Conservation (phyloP, 2,329 filamentous ascomycete species). For the Juglanconis juglandina region DNA sequence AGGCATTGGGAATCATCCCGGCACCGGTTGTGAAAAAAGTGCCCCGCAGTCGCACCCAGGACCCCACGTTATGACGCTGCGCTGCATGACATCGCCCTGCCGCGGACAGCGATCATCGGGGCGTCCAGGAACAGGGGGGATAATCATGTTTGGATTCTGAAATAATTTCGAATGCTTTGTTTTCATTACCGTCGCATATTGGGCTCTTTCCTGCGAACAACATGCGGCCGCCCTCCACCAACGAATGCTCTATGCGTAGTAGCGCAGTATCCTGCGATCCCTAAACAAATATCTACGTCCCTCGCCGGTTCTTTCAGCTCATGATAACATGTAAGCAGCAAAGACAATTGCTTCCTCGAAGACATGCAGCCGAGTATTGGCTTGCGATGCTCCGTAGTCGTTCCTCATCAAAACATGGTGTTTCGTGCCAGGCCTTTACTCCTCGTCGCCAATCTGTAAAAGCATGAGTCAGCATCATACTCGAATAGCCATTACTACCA, state of each 20-base stretch:
- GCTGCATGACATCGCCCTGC: background rate
- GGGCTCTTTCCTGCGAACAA: conserved; percentile 4
- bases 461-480: conserved; percentile 3
- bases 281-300: background rate
- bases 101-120: conserved; percentile 5
- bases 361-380: background rate
- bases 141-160: background rate
- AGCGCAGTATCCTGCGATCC: conserved; percentile 15
- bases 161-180: background rate
- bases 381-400: background rate
- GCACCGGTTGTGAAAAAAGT: background rate
- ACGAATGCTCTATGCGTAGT: conserved; percentile 2
- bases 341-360: background rate
- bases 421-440: conserved; percentile 24
- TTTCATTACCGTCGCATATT: conserved; percentile 16
- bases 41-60: conserved; percentile 8
- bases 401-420: conserved; percentile 6
- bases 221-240: conserved; percentile 7
- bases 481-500: background rate
- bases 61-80: conserved; percentile 14
- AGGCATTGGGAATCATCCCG: background rate
- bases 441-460: conserved; percentile 35
- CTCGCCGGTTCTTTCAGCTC: conserved; percentile 4
- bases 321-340: background rate
- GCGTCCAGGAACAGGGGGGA: background rate